Base-by-base conservation (phyloP, 345 rosid species). In the Murraya paniculata region DNA sequence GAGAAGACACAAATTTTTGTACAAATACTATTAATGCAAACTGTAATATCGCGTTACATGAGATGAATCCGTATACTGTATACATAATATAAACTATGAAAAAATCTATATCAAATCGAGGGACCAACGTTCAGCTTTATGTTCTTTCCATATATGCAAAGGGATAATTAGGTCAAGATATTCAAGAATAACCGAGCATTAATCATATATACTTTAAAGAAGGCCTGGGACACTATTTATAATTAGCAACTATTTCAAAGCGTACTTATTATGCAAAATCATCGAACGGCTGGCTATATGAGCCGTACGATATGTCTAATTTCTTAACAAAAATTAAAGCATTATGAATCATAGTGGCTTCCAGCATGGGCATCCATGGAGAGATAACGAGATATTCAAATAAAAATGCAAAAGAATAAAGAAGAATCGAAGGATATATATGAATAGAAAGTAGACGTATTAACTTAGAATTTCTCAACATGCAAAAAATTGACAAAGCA, bases 141-240 rank as follows among this genome's bases (percentile, higher is more conserved):
- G 53, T 75, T 75, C 45, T 62, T 27, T 28, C 61, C 16, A 14
- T 62, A 25, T 62, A 55, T 36, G 64, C 59, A 66, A 66, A 67
- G 27, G 72, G 55, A 55, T 76, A 18, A 66, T 66, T 24, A 53
- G 72, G 72, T 65, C 72, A 76, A 64, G 53, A 53, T 66, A 35
- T 55, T 76, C 55, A 76, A 76, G 50, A 50, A 73, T 39, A 58
- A 9, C 18, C 33, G 18, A 73, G 36, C 50, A 45, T 45, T 45
- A 45, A 45, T 11, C 21, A 35, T 14, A n/a, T 60, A 27, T 73
- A 74, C 69, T 28, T 61, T 74, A 28, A 48, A 21, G 41, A 30
- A 75, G 64, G 73, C 56, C 73, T 55, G 55, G 24, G 35, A 55
- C 19, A 53, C 36, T 41, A 9, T 6, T n/a, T 41, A 21, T 27